Conservation (phyloP, 2,329 filamentous ascomycete genomes). For the Colletotrichum cordylinicola region DNA sequence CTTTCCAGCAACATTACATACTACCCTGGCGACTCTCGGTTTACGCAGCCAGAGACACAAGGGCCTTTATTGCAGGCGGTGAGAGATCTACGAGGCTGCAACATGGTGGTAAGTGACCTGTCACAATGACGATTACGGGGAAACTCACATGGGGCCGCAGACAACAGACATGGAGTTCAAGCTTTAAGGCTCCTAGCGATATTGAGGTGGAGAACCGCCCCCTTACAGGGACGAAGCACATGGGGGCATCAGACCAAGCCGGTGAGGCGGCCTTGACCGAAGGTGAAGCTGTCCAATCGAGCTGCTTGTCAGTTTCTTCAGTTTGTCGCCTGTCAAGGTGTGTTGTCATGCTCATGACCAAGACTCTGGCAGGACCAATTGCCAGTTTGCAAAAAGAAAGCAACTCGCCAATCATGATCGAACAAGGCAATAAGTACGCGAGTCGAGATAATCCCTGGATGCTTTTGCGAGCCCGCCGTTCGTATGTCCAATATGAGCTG, state of each 20-base stretch:
- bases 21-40: neutral
- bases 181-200: conserved; percentile 19
- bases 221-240: neutral
- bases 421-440: neutral
- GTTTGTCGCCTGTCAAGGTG: neutral
- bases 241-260: neutral
- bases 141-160: neutral
- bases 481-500: neutral
- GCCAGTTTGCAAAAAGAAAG: neutral
- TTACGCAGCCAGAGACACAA: neutral
- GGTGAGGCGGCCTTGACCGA: conserved; percentile 11
- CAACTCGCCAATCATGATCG: neutral
- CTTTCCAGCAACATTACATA: neutral
- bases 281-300: neutral
- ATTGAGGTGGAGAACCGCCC: conserved; percentile 11
- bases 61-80: conserved; percentile 8
- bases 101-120: conserved; percentile 10
- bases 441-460: neutral
- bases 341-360: neutral
- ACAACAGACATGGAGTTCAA: neutral
- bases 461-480: neutral
- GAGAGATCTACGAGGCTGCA: conserved; percentile 18
- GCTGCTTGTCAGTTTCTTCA: neutral
- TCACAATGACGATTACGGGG: conserved; percentile 8
- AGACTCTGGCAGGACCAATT: neutral